Conservation (phyloP, 106 monocot genomes). For the Phalaenopsis equestris region DNA sequence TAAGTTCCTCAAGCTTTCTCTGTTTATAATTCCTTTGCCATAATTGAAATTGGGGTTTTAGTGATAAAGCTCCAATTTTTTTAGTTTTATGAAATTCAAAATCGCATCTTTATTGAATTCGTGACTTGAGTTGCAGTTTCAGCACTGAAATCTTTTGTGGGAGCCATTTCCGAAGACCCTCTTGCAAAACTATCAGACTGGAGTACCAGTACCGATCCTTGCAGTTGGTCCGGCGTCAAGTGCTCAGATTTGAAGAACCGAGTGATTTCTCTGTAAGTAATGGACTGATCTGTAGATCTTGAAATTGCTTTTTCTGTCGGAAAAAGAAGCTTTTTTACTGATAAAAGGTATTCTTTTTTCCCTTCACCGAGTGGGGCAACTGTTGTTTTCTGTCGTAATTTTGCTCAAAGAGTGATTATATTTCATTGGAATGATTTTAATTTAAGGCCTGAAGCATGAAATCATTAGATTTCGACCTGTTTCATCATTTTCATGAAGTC, state of each 20-base stretch:
- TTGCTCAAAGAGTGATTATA: too few species aligned
- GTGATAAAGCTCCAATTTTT: neutral
- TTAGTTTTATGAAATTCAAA: neutral
- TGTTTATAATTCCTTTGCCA: neutral
- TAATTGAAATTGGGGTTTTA: neutral
- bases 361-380: too few species aligned
- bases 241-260: conserved; percentile 51
- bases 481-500: neutral
- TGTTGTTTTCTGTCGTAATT: too few species aligned
- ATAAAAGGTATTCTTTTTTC: neutral
- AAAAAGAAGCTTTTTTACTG: neutral
- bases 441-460: too few species aligned
- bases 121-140: conserved; percentile 35
- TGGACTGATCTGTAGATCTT: neutral
- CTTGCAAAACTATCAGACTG: conserved; percentile 58
- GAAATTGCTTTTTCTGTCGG: neutral
- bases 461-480: too few species aligned
- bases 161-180: conserved; percentile 66
- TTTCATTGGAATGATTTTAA: too few species aligned
- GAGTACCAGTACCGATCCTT: conserved; percentile 45
- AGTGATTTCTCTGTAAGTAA: conserved; percentile 60
- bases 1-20: neutral
- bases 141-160: conserved; percentile 58
- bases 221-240: conserved; percentile 58
- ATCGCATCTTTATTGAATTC: neutral